Base-by-base conservation (phyloP, 73 alveolate species). In the Paramecium tetraurelia region DNA sequence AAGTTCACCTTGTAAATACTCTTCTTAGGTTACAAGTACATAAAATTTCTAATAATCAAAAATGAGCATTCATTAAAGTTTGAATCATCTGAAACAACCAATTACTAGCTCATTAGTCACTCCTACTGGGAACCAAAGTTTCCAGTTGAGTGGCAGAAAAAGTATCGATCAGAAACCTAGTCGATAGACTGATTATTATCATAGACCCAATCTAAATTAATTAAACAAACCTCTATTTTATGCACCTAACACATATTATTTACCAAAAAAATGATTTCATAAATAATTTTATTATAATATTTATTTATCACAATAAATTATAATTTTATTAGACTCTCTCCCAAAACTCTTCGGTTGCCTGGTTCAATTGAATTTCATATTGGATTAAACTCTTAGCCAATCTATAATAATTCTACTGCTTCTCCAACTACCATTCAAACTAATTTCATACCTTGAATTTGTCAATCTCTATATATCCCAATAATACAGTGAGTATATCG, bases 401-500 rank as follows among this genome's bases (percentile, higher is more conserved):
- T 18, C 35, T 31, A 72, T 72, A 72, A 72, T 72, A 72, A 16
- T 36, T 72, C 57, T 35, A 35, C 40, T 72, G 38, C 31, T 72
- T 72, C 20, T 58, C 85, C 36, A 59, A 29, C 59, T 85, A 36
- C 18, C 14, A 85, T 12, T 85, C 20, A 53, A 57, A 16, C 10
- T 14, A 27, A 27, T 36, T 27, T 12, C 10, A 2, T 89, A 89
- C 94, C 59, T 89, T 89, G 48, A 89, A 89, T 70, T 53, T 89
- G 21, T 89, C 94, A 48, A 89, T 89, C 41, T 89, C 94, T 6
- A 89, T 71, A 77, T 59, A 70, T 22, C 94, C 94, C 48, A 89
- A 36, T 44, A 89, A 59, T 14, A 63, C 94, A 27, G 84, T 38
- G 2, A 89, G 40, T 16, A 89, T 89, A 43, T 89, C 94, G 44